phyloP scores from a whole-genome alignment of 345 rosid species.

The Clarkia xantiana region DNA sequence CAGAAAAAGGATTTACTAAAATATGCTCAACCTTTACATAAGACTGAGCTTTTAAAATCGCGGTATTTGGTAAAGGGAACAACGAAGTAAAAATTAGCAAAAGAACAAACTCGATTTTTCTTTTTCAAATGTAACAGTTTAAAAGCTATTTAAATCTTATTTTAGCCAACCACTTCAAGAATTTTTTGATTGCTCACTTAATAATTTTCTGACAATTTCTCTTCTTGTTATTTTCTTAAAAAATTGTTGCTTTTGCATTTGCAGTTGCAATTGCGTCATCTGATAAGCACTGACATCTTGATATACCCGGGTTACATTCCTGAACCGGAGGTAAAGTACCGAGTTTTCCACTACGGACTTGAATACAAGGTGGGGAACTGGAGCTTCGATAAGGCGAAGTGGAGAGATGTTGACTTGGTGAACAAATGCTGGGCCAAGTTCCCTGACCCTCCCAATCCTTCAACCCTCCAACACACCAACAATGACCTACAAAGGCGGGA shows the following conservation, averaged over 20 bases:
- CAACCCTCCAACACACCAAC: constrained; percentile 37
- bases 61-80: too few relatives aligned
- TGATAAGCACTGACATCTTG: constrained; percentile 54
- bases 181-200: too few relatives aligned
- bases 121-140: too few relatives aligned
- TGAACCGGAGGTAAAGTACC: constrained; percentile 50
- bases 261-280: constrained; percentile 78
- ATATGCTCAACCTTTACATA: too few relatives aligned
- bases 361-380: constrained; percentile 84
- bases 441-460: constrained; percentile 75
- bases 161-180: too few relatives aligned
- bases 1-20: too few relatives aligned
- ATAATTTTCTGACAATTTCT: background rate
- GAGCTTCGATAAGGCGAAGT: constrained; percentile 96
- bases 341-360: constrained; percentile 93
- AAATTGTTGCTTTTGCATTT: constrained; percentile 1
- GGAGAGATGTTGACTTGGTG: constrained; percentile 67
- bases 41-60: too few relatives aligned
- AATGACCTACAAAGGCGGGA: constrained; percentile 38
- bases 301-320: constrained; percentile 93
- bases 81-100: too few relatives aligned
- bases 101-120: too few relatives aligned
- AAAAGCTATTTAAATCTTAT: too few relatives aligned
- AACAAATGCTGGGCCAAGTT: constrained; percentile 81
- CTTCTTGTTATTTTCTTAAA: background rate